These are phyloP conservation scores for Macrophomina phaseolina DNA, from an alignment of 2,329 filamentous ascomycete species.

Conservation along the genomic window DNA sequence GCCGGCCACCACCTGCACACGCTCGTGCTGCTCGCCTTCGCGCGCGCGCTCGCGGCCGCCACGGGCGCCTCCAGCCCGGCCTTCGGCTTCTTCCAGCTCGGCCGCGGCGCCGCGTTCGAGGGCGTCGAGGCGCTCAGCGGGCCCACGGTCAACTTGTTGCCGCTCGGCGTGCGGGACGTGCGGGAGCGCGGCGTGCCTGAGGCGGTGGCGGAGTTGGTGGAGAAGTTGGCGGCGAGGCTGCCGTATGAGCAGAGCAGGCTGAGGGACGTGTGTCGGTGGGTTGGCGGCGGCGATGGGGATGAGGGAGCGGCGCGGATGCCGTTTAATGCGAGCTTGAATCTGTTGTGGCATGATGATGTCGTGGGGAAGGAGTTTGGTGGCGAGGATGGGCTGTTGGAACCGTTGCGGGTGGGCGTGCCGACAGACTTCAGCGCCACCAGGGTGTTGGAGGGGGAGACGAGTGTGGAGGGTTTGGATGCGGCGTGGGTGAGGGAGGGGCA, in stretches of 20 bases:
- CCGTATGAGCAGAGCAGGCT: conserved; percentile 40
- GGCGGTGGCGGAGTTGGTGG: conserved; percentile 29
- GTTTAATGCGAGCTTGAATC: conserved; percentile 43
- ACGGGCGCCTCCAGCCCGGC: conserved; percentile 33
- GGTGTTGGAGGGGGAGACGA: conserved; percentile 15
- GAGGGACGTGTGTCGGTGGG: conserved; percentile 35
- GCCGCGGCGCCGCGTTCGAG: conserved; percentile 38
- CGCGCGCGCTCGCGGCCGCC: conserved; percentile 34
- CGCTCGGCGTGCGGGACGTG: conserved; percentile 33
- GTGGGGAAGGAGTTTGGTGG: conserved; percentile 15
- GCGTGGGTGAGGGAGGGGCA: conserved; percentile 8
- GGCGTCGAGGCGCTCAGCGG: conserved; percentile 36
- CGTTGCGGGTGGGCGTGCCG: conserved; percentile 23
- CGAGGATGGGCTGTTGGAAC: conserved; percentile 1
- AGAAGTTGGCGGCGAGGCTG: conserved; percentile 35
- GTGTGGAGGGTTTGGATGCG: conserved; percentile 18
- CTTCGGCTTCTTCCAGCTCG: conserved; percentile 42
- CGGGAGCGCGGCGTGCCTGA: not conserved
- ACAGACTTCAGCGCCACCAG: conserved; percentile 17
- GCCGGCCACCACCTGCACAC: conserved; percentile 36
- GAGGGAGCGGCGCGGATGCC: conserved; percentile 16
- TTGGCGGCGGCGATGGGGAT: not conserved
- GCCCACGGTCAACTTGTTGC: conserved; percentile 42
- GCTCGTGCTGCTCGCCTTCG: conserved; percentile 38
- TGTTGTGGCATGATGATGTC: conserved; percentile 38